A percentile compares a stretch with the other conserved stretches of the same genome.
Evolutionary conservation across 1,284 basidiomycete genomes (phyloP).

Genomic region (Moesziomyces sp.): DNA sequence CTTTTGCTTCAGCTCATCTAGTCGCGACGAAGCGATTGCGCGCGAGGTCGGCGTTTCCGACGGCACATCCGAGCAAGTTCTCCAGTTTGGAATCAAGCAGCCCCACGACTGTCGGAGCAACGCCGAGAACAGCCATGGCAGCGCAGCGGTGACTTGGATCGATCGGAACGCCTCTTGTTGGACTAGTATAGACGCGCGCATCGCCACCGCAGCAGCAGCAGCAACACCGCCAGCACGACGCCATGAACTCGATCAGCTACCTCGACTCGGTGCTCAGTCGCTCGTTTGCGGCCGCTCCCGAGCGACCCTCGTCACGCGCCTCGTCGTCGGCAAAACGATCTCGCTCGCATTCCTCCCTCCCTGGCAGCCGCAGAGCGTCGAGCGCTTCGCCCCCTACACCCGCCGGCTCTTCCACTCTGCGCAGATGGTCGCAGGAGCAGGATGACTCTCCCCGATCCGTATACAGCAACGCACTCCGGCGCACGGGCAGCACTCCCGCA

Average conservation of each 20-base stretch:
- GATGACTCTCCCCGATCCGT: conserved; percentile 14
- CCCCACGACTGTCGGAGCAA: too few species aligned
- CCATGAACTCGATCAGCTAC: conserved; percentile 60
- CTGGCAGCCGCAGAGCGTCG: conserved; percentile 33
- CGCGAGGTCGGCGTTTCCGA: too few species aligned
- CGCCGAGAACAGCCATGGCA: too few species aligned
- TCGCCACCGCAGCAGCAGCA: too few species aligned
- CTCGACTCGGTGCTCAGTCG: conserved; percentile 59
- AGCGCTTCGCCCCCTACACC: conserved; percentile 23
- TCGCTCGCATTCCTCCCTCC: conserved; percentile 40
- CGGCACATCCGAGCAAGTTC: too few species aligned
- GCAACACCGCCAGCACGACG: conserved; percentile 1
- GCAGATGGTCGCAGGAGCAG: conserved; percentile 47
- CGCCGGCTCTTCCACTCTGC: conserved; percentile 20
- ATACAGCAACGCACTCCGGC: conserved; percentile 26
- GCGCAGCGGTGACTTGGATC: too few species aligned
- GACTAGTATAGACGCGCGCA: too few species aligned
- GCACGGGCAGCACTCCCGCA: conserved; percentile 40
- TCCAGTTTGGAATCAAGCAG: too few species aligned
- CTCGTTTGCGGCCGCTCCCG: conserved; percentile 35
- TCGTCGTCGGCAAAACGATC: conserved; percentile 28
- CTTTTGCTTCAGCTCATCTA: too few species aligned
- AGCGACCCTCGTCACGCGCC: conserved; percentile 22
- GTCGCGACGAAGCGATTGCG: too few species aligned
- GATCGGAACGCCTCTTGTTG: too few species aligned